Evolutionary conservation across 805 yeast genomes (phyloP).

Genomic region (Starmera pachycereana): DNA sequence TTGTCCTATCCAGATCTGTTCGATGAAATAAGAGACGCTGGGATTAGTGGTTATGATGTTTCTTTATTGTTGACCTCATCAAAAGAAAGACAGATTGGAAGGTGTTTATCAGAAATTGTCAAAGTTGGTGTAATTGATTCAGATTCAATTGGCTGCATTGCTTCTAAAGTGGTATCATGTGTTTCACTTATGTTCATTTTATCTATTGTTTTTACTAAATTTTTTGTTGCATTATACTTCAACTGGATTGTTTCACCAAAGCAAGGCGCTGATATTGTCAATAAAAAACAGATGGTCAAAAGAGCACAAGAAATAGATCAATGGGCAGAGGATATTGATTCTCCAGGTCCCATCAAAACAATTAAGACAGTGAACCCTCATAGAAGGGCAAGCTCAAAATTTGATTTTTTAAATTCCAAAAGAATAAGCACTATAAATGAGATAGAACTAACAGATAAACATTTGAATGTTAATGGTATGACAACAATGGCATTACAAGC

Average conservation of each 20-base stretch:
- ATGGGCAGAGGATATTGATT: constrained; percentile 66
- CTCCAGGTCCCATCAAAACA: constrained; percentile 39
- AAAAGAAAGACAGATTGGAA: constrained; percentile 59
- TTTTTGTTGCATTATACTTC: constrained; percentile 80
- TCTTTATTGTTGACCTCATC: constrained; percentile 60
- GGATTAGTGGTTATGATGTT: constrained; percentile 70
- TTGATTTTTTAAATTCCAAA: constrained; percentile 27
- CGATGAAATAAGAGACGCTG: constrained; percentile 45
- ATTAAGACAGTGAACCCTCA: constrained; percentile 30
- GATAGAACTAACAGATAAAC: constrained; percentile 8
- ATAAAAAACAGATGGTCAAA: constrained; percentile 47
- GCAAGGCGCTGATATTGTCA: constrained; percentile 69
- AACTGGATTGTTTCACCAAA: constrained; percentile 69
- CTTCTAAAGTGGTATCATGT: constrained; percentile 73
- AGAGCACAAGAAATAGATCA: constrained; percentile 65
- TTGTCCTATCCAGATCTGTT: constrained; percentile 66
- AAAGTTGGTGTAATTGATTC: constrained; percentile 88
- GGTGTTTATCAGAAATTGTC: constrained; percentile 75
- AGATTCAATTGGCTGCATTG: constrained; percentile 88
- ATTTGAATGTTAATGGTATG: constrained; percentile 18
- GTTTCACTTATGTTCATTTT: constrained; percentile 78
- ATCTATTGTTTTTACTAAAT: constrained; percentile 68
- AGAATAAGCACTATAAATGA: constrained; percentile 21
- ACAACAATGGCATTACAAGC: constrained; percentile 63
- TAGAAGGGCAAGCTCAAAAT: constrained; percentile 15